phyloP scores from a whole-genome alignment of 176 grass and related monocot genomes.

The Hyparrhenia diplandra region DNA sequence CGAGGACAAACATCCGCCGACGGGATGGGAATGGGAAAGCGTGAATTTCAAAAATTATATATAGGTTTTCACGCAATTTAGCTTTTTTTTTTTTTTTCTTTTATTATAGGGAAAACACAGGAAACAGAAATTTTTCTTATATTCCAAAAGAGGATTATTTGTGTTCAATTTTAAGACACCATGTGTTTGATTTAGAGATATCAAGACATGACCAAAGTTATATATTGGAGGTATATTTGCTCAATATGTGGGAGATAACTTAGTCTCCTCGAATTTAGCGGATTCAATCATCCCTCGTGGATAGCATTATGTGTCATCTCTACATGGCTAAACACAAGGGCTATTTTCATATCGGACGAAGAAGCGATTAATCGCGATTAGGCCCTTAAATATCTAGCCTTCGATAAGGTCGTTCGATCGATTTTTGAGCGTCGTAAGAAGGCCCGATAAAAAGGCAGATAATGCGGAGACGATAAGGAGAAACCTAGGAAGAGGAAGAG shows the following conservation, averaged over 20 bases:
- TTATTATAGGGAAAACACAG: neutral
- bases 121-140: neutral
- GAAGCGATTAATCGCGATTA: no score
- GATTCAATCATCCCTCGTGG: neutral
- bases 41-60: neutral
- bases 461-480: no score
- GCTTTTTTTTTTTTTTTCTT: no score
- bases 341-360: no score
- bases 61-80: fast-evolving
- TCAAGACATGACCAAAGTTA: no score
- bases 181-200: neutral
- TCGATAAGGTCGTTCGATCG: no score
- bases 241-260: neutral
- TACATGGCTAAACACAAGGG: neutral
- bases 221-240: neutral
- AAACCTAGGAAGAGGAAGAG: no score
- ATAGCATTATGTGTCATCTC: neutral
- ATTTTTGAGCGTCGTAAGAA: no score
- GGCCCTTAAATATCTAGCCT: no score
- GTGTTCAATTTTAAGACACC: neutral
- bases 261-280: neutral
- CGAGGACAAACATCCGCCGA: neutral
- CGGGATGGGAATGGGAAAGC: neutral
- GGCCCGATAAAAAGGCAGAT: no score
- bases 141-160: neutral